Percentiles rank a stretch among this genome's conserved stretches.
phyloP scores from a whole-genome alignment of 208 protist genomes.

The Borovskyia barvae region DNA sequence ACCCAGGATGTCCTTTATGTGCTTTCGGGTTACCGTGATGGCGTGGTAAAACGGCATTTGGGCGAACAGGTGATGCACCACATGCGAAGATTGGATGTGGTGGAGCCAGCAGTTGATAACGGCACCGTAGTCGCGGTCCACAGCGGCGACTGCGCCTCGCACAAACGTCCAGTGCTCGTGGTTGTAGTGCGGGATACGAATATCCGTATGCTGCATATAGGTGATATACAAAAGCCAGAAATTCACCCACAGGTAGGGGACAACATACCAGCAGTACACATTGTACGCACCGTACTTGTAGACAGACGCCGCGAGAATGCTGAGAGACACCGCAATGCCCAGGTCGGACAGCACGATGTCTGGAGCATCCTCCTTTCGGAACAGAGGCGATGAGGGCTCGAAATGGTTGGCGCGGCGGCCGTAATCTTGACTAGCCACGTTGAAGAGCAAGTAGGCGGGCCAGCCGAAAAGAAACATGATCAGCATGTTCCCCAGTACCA shows the following conservation, averaged over 20 bases:
- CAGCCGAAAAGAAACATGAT: conserved; percentile 87
- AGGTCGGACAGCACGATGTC: conserved; percentile 77
- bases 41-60: conserved; percentile 94
- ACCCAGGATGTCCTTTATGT: conserved; percentile 72
- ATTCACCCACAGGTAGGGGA: conserved; percentile 89
- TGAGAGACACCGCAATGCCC: conserved; percentile 56
- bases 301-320: conserved; percentile 32
- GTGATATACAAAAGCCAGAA: conserved; percentile 93
- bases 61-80: conserved; percentile 94
- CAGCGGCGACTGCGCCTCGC: conserved; percentile 87
- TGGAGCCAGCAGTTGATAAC: conserved; percentile 86
- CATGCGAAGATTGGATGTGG: conserved; percentile 94
- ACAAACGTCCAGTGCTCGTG: conserved; percentile 92
- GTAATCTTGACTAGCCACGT: conserved; percentile 76
- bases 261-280: conserved; percentile 76
- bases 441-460: conserved; percentile 86
- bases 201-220: conserved; percentile 93
- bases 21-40: conserved; percentile 72
- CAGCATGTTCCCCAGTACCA: conserved; percentile 42
- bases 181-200: conserved; percentile 89
- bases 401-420: conserved; percentile 79
- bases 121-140: conserved; percentile 90
- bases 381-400: conserved; percentile 77
- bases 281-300: conserved; percentile 57
- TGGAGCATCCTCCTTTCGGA: conserved; percentile 61